Evolutionary conservation across 257 asterid species (phyloP).

Genomic region (Gardenia jasminoides): DNA sequence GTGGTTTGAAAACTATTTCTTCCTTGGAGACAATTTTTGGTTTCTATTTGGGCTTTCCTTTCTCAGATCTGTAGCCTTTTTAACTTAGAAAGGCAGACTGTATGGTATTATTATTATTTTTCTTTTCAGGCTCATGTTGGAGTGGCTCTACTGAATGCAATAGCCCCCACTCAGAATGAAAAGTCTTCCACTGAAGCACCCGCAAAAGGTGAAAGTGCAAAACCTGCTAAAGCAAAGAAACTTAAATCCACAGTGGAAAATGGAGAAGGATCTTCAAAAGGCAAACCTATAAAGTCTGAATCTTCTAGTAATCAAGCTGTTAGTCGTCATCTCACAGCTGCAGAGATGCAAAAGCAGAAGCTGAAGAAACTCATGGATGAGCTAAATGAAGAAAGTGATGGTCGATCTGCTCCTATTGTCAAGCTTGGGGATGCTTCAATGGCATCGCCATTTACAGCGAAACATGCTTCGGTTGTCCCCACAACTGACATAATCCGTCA

Average conservation of each 20-base stretch:
- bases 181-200: constrained; percentile 62
- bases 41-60: neutral
- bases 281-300: constrained; percentile 39
- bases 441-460: constrained; percentile 98
- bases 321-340: constrained; percentile 76
- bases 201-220: constrained; percentile 52
- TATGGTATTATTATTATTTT: constrained; percentile 5
- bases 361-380: constrained; percentile 93
- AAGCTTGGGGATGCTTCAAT: constrained; percentile 97
- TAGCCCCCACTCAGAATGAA: constrained; percentile 53
- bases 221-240: constrained; percentile 62
- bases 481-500: constrained; percentile 91
- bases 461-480: constrained; percentile 94
- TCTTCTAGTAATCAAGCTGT: constrained; percentile 54
- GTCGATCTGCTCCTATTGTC: constrained; percentile 86
- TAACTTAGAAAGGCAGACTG: neutral
- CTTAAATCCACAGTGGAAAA: constrained; percentile 43
- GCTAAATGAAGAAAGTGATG: constrained; percentile 84
- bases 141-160: constrained; percentile 88
- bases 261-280: constrained; percentile 48
- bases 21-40: neutral
- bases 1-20: neutral
- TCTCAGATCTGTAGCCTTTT: neutral
- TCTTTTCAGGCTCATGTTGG: constrained; percentile 84
- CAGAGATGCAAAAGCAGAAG: constrained; percentile 80